Evolutionary conservation across 1,139 yeast species (phyloP), one percentile per base, ranked within the genome.

Genomic region (Geotrichum armillariae): DNA sequence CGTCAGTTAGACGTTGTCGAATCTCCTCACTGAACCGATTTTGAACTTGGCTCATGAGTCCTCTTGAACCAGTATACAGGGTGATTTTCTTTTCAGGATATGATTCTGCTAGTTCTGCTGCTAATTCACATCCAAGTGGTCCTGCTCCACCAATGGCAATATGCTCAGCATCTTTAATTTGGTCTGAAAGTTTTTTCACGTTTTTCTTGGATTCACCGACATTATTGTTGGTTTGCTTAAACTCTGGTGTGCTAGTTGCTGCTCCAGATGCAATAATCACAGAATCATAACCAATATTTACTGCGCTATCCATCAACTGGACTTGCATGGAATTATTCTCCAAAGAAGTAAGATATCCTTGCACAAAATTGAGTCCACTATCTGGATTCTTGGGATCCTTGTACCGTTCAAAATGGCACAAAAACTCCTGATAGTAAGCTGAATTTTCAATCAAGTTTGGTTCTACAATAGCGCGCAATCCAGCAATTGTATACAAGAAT

Each of bases 71-170:
- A 3, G 47, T 23, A 38, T 36, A 47, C 20, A 47, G 27, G 4
- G 47, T 37, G 11, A 47, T 27, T 12, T 41, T 22, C 32, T 47
- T 47, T 7, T 31, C 32, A 8, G 47, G 47, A 18, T 37, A 47
- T 14, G 34, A 18, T 11, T 47, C 47, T 2, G 43, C 39, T 12
- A 47, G 39, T 5, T 42, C 51, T 3, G 40, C 9, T 14, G 40
- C 47, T 7, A 47, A 22, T 16, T 47, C 51, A 5, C 42, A 46
- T 2, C 44, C 51, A 4, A 37, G 16, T 2, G 47, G 40, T n/a
- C 51, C 51, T 4, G 34, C 51, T n/a, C 51, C 51, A 3, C 51
- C 51, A 33, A 47, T 27, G 9, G 47, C 47, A 37, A 47, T 47
- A 17, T 25, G 29, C 14, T 42, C 18, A 9, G 47, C 47, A 9